These are phyloP conservation scores for Hyphodiscus sp. DNA, from an alignment of 2,329 filamentous ascomycete genomes.

Conservation along the genomic window DNA sequence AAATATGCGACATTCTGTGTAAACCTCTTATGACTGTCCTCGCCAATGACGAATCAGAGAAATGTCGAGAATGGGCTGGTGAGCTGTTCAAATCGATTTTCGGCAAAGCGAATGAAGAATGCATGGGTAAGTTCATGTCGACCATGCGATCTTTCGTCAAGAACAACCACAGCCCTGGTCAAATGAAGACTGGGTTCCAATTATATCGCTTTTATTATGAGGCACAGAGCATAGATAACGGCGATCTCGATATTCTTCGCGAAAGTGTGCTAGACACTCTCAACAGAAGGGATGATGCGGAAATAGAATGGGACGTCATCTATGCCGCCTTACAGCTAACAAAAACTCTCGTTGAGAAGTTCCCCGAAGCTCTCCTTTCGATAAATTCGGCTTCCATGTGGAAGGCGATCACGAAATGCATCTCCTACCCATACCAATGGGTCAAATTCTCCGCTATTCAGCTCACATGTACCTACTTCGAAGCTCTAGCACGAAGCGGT, in stretches of 20 bases:
- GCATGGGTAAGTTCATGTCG: conserved; percentile 61
- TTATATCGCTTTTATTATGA: conserved; percentile 81
- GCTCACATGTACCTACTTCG: conserved; percentile 70
- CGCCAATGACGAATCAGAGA: conserved; percentile 80
- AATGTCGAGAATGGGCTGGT: conserved; percentile 77
- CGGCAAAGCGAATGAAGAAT: conserved; percentile 66
- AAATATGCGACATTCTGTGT: conserved; percentile 76
- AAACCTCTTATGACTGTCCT: conserved; percentile 79
- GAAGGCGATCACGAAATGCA: conserved; percentile 58
- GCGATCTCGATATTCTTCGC: conserved; percentile 49
- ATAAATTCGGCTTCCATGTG: conserved; percentile 60
- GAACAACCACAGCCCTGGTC: conserved; percentile 63
- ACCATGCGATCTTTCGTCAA: conserved; percentile 71
- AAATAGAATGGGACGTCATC: conserved; percentile 63
- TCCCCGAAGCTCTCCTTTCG: conserved; percentile 58
- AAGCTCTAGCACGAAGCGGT: conserved; percentile 64
- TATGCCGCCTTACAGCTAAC: conserved; percentile 67
- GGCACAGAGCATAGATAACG: conserved; percentile 50
- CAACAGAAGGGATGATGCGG: conserved; percentile 42
- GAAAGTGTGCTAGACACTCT: conserved; percentile 48
- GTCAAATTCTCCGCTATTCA: conserved; percentile 73
- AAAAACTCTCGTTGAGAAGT: conserved; percentile 58
- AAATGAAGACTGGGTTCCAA: conserved; percentile 70
- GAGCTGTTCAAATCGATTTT: conserved; percentile 77
- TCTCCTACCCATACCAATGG: conserved; percentile 65